Evolutionary conservation across 2,329 filamentous ascomycete species (phyloP), one percentile per base, ranked within the genome.

Genomic region (Phoma sp.): DNA sequence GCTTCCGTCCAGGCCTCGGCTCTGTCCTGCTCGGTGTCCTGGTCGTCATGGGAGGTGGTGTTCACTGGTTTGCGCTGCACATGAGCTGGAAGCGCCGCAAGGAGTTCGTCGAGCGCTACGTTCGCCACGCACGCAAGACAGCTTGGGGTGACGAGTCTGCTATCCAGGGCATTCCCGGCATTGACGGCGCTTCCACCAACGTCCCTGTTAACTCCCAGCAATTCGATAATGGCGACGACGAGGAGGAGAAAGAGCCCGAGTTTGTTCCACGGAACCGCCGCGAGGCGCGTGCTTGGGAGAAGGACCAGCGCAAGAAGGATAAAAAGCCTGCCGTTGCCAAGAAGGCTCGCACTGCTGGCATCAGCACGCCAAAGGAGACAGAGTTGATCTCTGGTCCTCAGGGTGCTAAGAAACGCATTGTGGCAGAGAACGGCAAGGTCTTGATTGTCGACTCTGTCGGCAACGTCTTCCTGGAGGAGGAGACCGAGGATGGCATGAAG

Each of bases 401-500:
- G 33, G 92, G 93, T 18, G 82, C 89, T 30, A 91, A 91, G 78
- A 96, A 93, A 82, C 84, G 91, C 32, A 91, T 98, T 13, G 86
- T 93, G 24, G 93, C 93, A 2, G 89, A 96, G 80, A 99, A 99
- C 67, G 95, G 95, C 63, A 99, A 98, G 80, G 83, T 96, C 0
- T 80, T 99, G 33, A 88, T 99, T 51, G 95, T 99, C 4, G 93
- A 99, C 76, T 91, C 90, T 0, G 80, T 89, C 8, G 95, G 95
- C 25, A 92, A 97, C 66, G 95, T 99, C 10, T 99, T 91, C 71
- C 81, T 99, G n/a, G 93, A 98, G 76, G 90, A 96, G 70, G 84
- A 91, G 66, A 91, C 91, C 46, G 92, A 93, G 63, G 91, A 97
- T 23, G 95, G 95, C 47, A 86, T 90, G 50, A 83, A 86, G 29